phyloP scores from a whole-genome alignment of 768 basidiomycete species.

The Boletus reticulatus region DNA sequence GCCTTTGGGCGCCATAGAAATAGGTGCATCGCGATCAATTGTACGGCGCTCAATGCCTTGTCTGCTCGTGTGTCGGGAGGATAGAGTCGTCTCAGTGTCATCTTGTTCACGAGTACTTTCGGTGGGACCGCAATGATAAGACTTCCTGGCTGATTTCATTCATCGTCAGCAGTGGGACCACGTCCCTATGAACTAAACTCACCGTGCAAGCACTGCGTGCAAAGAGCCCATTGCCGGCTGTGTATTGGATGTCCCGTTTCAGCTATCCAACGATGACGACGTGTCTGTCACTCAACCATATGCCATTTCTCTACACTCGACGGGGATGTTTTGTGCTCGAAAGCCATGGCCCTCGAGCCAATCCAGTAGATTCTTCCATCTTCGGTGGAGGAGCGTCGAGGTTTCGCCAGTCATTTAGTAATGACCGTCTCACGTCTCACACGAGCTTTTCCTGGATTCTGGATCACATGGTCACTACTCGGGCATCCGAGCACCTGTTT shows the following conservation, averaged over 20 bases:
- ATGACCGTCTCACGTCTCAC: background rate
- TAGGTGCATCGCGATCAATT: conserved; percentile 81
- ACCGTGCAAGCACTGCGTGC: conserved; percentile 44
- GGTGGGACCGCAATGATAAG: conserved; percentile 71
- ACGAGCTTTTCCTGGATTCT: too few species aligned
- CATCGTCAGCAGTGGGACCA: background rate
- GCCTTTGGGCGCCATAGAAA: conserved; percentile 56
- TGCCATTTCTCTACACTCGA: conserved; percentile 50
- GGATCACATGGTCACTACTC: conserved; percentile 6
- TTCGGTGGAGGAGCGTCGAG: conserved; percentile 7
- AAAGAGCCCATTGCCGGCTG: conserved; percentile 72
- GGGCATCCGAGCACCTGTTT: background rate
- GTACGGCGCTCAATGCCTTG: conserved; percentile 54
- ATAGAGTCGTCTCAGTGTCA: conserved; percentile 64
- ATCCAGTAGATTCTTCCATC: conserved; percentile 47
- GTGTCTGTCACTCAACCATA: conserved; percentile 42
- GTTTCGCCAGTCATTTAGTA: conserved; percentile 1
- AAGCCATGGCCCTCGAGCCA: conserved; percentile 56
- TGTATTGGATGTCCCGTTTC: background rate
- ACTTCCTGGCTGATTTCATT: conserved; percentile 44
- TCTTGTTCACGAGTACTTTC: conserved; percentile 65
- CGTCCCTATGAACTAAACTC: conserved; percentile 14
- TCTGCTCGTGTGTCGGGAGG: conserved; percentile 29
- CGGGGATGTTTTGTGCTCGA: conserved; percentile 40
- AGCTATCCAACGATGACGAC: background rate